Base-by-base conservation (phyloP, 805 yeast genomes). In the Phaffomyces antillensis region DNA sequence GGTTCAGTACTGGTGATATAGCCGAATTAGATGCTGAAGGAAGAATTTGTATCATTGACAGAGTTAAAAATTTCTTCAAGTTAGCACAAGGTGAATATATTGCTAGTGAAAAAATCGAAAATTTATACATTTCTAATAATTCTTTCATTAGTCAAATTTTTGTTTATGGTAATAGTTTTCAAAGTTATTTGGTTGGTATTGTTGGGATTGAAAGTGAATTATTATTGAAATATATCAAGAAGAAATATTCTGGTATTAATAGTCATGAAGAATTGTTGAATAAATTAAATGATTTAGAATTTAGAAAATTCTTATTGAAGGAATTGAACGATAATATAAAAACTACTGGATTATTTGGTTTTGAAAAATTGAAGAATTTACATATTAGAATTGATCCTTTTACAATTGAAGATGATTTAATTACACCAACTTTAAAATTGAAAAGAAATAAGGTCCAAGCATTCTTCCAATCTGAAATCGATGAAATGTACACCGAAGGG, bases 21-120 rank as follows among this genome's bases (percentile, higher is more conserved):
- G 86, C 77, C 1, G 62, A 60, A 46, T 61, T 83, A 42, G 76
- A 75, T 45, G 45, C 50, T 2, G 63, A 66, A 7, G 86, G 89
- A 12, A 70, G 82, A 39, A 59, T 85, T 23, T 67, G 63, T 41
- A 79, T 84, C 46, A 72, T 84, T 53, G 93, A 85, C 57, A 71
- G 93, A 49, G 88, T 84, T 35, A 84, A 84, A 68, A 85, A 84
- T 64, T 83, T 84, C 65, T 84, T 83, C 71, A 84, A 84, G 52
- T 59, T 77, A 43, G 68, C 81, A 4, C 83, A 77, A 58, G 83
- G 83, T 40, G 82, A 77, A 63, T 84, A 83, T 61, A 75, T 84
- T 44, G 83, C 88, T 1, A 86, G 88, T 17, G 93, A 84, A 56
- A 81, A 77, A 61, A 77, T 84, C 52, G 91, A 84, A 58, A 81